Evolutionary conservation across 192 early-diverging fungal genomes (phyloP).

Genomic region (Radiomyces spectabilis): DNA sequence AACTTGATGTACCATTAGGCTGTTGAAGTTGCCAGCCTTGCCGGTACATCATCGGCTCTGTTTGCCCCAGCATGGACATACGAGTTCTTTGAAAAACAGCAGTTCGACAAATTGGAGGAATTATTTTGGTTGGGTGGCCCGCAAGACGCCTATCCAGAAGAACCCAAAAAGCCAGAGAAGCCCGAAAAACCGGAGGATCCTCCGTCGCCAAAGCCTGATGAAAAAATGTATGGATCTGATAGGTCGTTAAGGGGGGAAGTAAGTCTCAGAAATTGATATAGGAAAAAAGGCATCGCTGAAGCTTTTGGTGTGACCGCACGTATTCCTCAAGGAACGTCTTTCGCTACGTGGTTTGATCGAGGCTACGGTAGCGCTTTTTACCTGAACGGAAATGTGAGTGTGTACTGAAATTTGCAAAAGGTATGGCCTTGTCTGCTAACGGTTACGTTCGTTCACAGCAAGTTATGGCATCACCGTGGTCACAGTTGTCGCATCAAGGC

Average conservation of each 20-base stretch:
- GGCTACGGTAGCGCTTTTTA: constrained; percentile 3
- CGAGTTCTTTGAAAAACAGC: constrained; percentile 38
- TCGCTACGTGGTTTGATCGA: constrained; percentile 8
- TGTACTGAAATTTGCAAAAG: not conserved
- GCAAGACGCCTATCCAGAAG: not conserved
- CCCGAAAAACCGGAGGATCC: constrained; percentile 1
- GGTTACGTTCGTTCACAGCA: constrained; percentile 8
- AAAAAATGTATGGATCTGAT: constrained; percentile 6
- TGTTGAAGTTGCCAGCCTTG: constrained; percentile 35
- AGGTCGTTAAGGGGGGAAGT: constrained; percentile 36
- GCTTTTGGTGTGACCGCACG: not conserved
- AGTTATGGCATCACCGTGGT: constrained; percentile 34
- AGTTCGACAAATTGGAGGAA: constrained; percentile 40
- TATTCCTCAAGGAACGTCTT: not conserved
- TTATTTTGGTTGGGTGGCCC: constrained; percentile 45
- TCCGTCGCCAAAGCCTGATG: not conserved
- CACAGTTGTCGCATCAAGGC: constrained; percentile 43
- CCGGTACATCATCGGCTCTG: constrained; percentile 40
- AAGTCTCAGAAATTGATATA: too few species aligned
- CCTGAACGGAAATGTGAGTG: not conserved
- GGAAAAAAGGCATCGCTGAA: not conserved
- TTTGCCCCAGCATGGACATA: constrained; percentile 65
- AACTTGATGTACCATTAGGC: constrained; percentile 27
- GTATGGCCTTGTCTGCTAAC: not conserved
- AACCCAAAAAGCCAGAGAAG: not conserved